Percentiles rank a stretch among this genome's conserved stretches.
These are phyloP conservation scores for Rhizopogon salebrosus DNA, from an alignment of 768 basidiomycete genomes.

Conservation along the genomic window DNA sequence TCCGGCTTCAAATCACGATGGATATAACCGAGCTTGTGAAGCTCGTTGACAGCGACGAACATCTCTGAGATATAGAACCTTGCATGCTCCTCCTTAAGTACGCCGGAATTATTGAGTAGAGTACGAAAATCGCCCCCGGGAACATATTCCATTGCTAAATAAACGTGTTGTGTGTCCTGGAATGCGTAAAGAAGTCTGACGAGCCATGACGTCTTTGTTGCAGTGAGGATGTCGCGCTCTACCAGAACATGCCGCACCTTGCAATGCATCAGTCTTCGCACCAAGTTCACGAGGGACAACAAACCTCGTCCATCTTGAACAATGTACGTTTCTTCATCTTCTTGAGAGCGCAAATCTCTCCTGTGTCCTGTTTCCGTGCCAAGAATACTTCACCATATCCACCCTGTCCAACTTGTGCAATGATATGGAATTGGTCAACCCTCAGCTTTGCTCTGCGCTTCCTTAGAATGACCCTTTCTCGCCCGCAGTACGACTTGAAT, in stretches of 20 bases:
- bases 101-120: slow-evolving; percentile 94
- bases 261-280: neutral
- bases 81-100: slow-evolving; percentile 95
- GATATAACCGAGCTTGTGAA: slow-evolving; percentile 97
- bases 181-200: slow-evolving; percentile 94
- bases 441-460: slow-evolving; percentile 88
- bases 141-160: slow-evolving; percentile 99
- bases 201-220: slow-evolving; percentile 97
- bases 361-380: slow-evolving; percentile 91
- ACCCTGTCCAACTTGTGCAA: slow-evolving; percentile 97
- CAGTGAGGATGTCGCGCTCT: slow-evolving; percentile 95
- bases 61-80: slow-evolving; percentile 97
- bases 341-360: slow-evolving; percentile 95
- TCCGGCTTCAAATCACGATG: slow-evolving; percentile 98
- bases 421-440: slow-evolving; percentile 96
- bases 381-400: slow-evolving; percentile 98
- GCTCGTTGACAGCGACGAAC: slow-evolving; percentile 90
- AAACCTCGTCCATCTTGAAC: slow-evolving; percentile 97
- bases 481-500: slow-evolving; percentile 88
- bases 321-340: slow-evolving; percentile 94
- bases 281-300: slow-evolving; percentile 6
- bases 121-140: slow-evolving; percentile 98
- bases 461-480: slow-evolving; percentile 90
- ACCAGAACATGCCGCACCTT: slow-evolving; percentile 97
- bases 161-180: slow-evolving; percentile 87